phyloP scores from a whole-genome alignment of 805 yeast genomes.

The Hanseniaspora mollemarum region DNA sequence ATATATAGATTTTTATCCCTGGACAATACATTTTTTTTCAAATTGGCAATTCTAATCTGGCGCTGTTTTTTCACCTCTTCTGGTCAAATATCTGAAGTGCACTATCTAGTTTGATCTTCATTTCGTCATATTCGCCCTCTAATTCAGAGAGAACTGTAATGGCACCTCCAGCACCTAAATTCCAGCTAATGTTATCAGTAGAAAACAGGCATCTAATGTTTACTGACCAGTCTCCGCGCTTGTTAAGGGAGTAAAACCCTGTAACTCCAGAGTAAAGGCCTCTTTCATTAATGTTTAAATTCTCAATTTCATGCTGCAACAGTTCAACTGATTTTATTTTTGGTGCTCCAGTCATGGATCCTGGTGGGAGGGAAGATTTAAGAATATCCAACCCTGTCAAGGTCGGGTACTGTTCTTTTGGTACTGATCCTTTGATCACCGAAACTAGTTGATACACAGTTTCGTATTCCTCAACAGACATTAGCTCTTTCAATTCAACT shows the following conservation, averaged over 20 bases:
- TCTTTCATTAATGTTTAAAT: conserved; percentile 34
- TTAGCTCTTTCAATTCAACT: conserved; percentile 65
- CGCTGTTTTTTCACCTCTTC: too few species aligned
- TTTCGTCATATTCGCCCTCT: conserved; percentile 87
- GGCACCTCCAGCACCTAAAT: conserved; percentile 98
- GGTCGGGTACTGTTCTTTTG: conserved; percentile 16
- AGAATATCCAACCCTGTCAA: conserved; percentile 70
- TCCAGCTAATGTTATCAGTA: conserved; percentile 44
- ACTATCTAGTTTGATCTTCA: conserved; percentile 67
- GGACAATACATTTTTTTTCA: neutral
- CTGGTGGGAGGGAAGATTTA: conserved; percentile 79
- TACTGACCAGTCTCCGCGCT: conserved; percentile 92
- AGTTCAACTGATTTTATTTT: conserved; percentile 84
- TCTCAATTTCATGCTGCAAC: conserved; percentile 37
- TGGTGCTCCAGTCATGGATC: conserved; percentile 99
- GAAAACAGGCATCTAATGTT: conserved; percentile 73
- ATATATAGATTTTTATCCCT: neutral
- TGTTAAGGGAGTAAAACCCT: conserved; percentile 87
- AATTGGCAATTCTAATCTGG: too few species aligned
- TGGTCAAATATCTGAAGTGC: conserved; percentile 58
- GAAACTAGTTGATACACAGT: conserved; percentile 88
- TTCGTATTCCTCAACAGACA: conserved; percentile 85
- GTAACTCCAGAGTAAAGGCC: conserved; percentile 91
- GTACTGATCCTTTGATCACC: conserved; percentile 56
- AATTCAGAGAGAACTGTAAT: conserved; percentile 75